Percentiles rank a stretch among this genome's conserved stretches.
phyloP scores from a whole-genome alignment of 345 rosid genomes.

The Diplotaxis tenuifolia region DNA sequence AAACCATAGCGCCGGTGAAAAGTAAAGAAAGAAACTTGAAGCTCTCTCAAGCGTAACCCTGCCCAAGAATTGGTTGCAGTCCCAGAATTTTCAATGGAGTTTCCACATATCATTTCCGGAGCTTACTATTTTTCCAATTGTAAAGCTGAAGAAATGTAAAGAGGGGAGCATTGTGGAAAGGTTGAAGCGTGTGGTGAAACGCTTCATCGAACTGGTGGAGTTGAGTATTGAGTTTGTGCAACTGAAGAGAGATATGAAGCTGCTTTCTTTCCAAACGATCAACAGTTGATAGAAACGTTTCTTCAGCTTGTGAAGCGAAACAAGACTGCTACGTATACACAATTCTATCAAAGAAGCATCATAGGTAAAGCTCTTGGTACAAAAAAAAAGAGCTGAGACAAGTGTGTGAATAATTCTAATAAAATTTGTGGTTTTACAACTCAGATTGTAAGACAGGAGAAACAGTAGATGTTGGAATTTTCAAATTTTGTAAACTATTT shows the following conservation, averaged over 20 bases:
- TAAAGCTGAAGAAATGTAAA: constrained; percentile 58
- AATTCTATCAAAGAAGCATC: no score
- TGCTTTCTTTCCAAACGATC: constrained; percentile 84
- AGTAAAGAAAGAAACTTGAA: constrained; percentile 50
- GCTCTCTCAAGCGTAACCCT: constrained; percentile 63
- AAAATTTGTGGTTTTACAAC: no score
- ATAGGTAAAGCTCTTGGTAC: no score
- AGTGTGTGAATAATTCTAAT: no score
- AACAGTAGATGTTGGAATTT: not conserved
- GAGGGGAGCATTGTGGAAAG: constrained; percentile 53
- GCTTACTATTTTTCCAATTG: constrained; percentile 69
- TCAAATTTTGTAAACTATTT: not conserved
- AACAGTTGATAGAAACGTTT: constrained; percentile 62
- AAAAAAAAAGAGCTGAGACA: no score
- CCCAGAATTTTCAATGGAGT: constrained; percentile 83
- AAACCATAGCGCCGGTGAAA: constrained; percentile 52
- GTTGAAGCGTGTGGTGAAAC: no score
- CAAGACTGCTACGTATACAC: constrained; percentile 37
- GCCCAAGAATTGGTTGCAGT: constrained; percentile 85
- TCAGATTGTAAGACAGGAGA: not conserved
- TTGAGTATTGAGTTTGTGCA: constrained; percentile 64
- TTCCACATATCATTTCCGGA: constrained; percentile 90
- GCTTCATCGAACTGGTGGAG: constrained; percentile 82
- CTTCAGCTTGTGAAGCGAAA: constrained; percentile 41
- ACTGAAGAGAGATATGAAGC: constrained; percentile 72